These are phyloP conservation scores for Triangularia verruculosa DNA, from an alignment of 2,329 filamentous ascomycete species.

Conservation along the genomic window DNA sequence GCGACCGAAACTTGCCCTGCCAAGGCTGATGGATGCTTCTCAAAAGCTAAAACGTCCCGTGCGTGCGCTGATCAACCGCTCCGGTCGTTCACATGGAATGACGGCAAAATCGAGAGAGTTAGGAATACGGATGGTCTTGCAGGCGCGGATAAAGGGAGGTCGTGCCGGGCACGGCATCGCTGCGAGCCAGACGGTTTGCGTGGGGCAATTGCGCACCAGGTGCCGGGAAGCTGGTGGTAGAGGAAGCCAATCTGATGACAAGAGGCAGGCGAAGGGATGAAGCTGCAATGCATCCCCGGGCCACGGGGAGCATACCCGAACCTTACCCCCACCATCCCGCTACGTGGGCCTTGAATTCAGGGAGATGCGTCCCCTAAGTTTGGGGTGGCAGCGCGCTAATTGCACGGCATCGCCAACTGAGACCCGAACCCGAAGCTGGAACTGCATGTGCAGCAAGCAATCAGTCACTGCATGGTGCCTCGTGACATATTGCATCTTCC, in stretches of 20 bases:
- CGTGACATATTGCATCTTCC: neutral
- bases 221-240: neutral
- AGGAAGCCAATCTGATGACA: neutral
- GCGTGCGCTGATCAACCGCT: neutral
- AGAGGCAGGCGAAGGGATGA: neutral
- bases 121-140: neutral
- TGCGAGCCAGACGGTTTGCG: neutral
- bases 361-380: neutral
- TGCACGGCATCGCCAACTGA: neutral
- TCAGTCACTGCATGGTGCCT: neutral
- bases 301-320: neutral
- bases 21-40: neutral
- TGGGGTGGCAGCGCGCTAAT: neutral
- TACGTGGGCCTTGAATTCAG: neutral
- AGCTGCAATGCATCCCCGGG: neutral
- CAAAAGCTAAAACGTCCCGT: neutral
- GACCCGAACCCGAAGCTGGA: neutral
- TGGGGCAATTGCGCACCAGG: neutral
- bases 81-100: neutral
- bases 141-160: neutral
- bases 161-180: neutral
- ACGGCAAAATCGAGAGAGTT: neutral
- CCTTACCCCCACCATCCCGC: neutral
- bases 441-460: neutral
- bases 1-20: neutral